Percentiles rank a stretch among this genome's conserved stretches.
Conservation (phyloP, 805 yeast genomes). For the Kluyveromyces nonfermentans region DNA sequence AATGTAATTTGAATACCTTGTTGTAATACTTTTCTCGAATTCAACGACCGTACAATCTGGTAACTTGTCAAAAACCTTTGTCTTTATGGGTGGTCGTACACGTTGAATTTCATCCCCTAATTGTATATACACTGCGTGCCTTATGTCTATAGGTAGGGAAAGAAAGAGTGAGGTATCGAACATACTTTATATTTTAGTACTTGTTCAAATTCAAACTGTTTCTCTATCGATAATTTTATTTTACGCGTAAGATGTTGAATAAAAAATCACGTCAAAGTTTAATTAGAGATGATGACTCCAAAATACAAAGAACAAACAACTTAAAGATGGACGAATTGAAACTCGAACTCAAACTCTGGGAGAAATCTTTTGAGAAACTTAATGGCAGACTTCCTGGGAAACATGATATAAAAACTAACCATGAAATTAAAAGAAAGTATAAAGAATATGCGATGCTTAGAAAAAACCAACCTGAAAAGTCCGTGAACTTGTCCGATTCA, state of each 20-base stretch:
- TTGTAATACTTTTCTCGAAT: background rate
- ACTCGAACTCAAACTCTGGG: constrained; percentile 46
- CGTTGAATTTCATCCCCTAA: constrained; percentile 12
- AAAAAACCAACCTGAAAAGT: constrained; percentile 7
- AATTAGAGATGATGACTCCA: background rate
- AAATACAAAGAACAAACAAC: background rate
- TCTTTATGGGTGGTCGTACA: constrained; percentile 5
- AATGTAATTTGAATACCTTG: constrained; percentile 13
- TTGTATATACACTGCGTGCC: constrained; percentile 20
- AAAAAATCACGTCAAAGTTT: background rate
- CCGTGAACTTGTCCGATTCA: constrained; percentile 12
- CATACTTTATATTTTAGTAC: background rate
- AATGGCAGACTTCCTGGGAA: constrained; percentile 38
- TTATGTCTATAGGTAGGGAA: constrained; percentile 17
- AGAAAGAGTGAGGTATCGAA: constrained; percentile 12
- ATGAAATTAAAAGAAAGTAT: constrained; percentile 28
- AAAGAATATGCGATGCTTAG: constrained; percentile 27
- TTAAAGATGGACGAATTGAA: constrained; percentile 24
- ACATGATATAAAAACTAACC: constrained; percentile 37
- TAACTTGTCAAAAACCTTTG: background rate
- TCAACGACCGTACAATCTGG: background rate
- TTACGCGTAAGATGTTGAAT: background rate
- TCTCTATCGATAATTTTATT: background rate
- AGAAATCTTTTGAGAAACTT: constrained; percentile 33
- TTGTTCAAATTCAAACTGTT: background rate